These are phyloP conservation scores for Boletus rubroflammeus DNA, from an alignment of 768 basidiomycete genomes.

Conservation along the genomic window DNA sequence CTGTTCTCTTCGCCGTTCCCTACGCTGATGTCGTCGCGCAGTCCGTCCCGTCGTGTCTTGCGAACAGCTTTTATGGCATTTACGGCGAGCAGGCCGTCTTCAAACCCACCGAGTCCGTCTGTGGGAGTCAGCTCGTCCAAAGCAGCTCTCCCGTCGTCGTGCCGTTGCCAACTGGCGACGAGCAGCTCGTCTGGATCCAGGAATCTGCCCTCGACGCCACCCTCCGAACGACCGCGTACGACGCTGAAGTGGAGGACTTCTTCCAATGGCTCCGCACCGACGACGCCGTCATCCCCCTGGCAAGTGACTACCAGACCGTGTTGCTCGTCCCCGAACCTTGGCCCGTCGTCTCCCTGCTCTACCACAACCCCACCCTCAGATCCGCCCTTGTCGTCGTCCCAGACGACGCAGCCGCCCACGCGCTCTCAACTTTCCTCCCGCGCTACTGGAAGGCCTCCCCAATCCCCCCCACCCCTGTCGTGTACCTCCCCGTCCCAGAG, in stretches of 20 bases:
- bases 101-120: constrained; percentile 36
- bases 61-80: constrained; percentile 52
- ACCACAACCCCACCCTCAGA: constrained; percentile 32
- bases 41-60: constrained; percentile 40
- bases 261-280: constrained; percentile 30
- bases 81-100: constrained; percentile 54
- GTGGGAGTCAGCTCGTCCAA: constrained; percentile 26
- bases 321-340: constrained; percentile 5
- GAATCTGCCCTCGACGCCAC: constrained; percentile 47
- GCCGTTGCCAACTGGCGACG: constrained; percentile 23
- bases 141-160: constrained; percentile 1
- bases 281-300: constrained; percentile 7
- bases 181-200: constrained; percentile 61
- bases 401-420: constrained; percentile 35
- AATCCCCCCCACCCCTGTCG: constrained; percentile 48
- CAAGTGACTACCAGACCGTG: constrained; percentile 19
- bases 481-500: constrained; percentile 55
- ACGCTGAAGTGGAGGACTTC: constrained; percentile 37
- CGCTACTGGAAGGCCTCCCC: constrained; percentile 68
- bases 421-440: constrained; percentile 64
- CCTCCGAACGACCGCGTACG: constrained; percentile 35
- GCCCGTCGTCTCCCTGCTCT: constrained; percentile 36
- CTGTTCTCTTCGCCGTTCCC: constrained; percentile 20
- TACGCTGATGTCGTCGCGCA: constrained; percentile 17
- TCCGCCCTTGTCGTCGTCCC: constrained; percentile 51